These are phyloP conservation scores for Apiospora saccharicola DNA, from an alignment of 2,329 filamentous ascomycete genomes.

Conservation along the genomic window DNA sequence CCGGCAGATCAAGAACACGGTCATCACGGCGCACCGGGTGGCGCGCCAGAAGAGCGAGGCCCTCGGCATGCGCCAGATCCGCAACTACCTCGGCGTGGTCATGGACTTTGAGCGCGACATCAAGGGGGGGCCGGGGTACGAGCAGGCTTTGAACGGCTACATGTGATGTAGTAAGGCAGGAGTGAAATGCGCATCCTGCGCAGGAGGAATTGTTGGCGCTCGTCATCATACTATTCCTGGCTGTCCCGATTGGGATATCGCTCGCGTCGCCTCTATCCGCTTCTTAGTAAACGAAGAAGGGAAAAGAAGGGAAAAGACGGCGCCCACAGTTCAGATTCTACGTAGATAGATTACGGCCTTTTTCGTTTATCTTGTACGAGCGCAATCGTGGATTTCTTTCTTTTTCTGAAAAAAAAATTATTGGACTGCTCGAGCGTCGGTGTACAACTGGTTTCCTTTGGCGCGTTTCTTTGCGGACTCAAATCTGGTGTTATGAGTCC, in stretches of 20 bases:
- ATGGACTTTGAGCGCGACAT: slow-evolving; percentile 85
- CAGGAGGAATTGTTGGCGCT: not conserved
- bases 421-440: not conserved
- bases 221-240: not conserved
- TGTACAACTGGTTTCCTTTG: not conserved
- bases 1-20: slow-evolving; percentile 85
- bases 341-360: not conserved
- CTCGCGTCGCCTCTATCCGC: not conserved
- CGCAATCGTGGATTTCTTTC: not conserved
- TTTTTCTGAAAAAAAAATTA: not conserved
- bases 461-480: not conserved
- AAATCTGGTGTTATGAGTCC: not conserved
- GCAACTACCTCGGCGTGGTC: slow-evolving; percentile 82
- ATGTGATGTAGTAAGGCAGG: not conserved
- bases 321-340: not conserved
- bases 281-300: not conserved
- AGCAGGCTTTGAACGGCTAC: slow-evolving; percentile 56
- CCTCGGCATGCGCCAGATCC: slow-evolving; percentile 81
- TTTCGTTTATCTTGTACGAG: not conserved
- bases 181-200: not conserved
- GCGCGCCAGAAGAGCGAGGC: slow-evolving; percentile 77
- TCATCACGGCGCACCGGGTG: slow-evolving; percentile 82
- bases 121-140: slow-evolving; percentile 79
- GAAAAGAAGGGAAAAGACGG: not conserved
- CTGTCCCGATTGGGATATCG: not conserved